A percentile compares a stretch with the other conserved stretches of the same genome.
phyloP scores from a whole-genome alignment of 169 alveolate genomes.

The Eimeria falciformis region DNA sequence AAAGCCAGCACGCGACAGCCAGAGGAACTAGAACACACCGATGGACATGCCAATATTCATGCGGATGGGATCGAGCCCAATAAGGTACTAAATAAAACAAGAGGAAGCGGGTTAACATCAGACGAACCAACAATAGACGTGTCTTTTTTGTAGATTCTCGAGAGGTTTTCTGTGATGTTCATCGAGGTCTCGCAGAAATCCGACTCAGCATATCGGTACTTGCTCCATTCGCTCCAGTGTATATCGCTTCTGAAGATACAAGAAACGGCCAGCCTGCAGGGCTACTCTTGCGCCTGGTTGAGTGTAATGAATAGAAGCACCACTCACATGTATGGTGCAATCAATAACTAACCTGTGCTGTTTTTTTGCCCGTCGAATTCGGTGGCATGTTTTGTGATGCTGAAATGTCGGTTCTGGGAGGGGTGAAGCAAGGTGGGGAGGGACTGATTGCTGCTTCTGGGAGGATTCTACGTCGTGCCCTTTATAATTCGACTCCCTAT shows the following conservation, averaged over 20 bases:
- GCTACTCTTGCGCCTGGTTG: not conserved
- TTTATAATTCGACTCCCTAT: not conserved
- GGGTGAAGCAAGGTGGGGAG: not conserved
- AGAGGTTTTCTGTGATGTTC: conserved; percentile 35
- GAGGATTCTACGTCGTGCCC: not conserved
- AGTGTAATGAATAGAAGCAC: not conserved
- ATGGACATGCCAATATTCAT: too few relatives aligned
- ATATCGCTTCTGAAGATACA: conserved; percentile 31
- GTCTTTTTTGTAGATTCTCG: conserved; percentile 33
- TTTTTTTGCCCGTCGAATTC: conserved; percentile 68
- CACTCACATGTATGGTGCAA: not conserved
- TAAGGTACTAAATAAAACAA: not conserved
- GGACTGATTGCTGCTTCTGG: not conserved
- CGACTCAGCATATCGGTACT: conserved; percentile 34
- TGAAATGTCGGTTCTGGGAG: conserved; percentile 31
- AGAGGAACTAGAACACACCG: not conserved
- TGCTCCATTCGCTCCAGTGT: conserved; percentile 67
- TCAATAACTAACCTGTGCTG: conserved; percentile 70
- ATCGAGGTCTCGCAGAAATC: conserved; percentile 66
- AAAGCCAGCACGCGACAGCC: not conserved
- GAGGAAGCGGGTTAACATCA: not conserved
- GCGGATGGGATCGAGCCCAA: too few relatives aligned
- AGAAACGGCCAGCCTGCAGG: not conserved
- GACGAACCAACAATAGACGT: conserved; percentile 5
- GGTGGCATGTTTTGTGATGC: conserved; percentile 60